Evolutionary conservation across 2,329 filamentous ascomycete genomes (phyloP).

Genomic region (Colletotrichum cordylinicola): DNA sequence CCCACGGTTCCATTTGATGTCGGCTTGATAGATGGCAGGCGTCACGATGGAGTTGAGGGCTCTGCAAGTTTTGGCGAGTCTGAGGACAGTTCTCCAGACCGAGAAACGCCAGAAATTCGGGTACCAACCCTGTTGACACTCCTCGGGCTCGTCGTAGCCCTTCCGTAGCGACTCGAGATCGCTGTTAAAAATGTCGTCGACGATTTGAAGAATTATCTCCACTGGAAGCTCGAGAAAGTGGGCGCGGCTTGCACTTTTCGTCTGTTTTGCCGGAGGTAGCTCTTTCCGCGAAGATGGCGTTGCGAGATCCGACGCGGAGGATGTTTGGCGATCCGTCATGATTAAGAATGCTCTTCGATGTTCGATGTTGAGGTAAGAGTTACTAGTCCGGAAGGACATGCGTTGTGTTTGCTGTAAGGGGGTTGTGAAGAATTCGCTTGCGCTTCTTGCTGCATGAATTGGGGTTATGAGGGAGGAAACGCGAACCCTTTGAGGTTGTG

Average conservation of each 20-base stretch:
- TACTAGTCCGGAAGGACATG: not conserved
- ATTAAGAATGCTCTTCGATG: not conserved
- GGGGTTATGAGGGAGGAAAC: not conserved
- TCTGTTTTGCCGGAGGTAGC: not conserved
- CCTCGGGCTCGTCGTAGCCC: not conserved
- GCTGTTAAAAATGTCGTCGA: not conserved
- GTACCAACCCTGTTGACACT: not conserved
- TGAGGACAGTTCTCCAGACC: not conserved
- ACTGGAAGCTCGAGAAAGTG: not conserved
- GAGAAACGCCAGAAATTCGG: not conserved
- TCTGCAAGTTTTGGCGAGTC: not conserved
- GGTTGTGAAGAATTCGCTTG: not conserved
- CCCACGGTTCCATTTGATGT: not conserved
- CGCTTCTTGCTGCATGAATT: not conserved
- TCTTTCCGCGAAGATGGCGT: not conserved
- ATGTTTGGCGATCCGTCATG: not conserved
- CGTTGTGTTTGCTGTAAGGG: not conserved
- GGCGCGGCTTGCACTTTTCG: not conserved
- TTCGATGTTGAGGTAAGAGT: not conserved
- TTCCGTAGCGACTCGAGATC: accelerated
- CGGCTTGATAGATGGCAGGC: not conserved
- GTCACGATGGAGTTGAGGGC: not conserved
- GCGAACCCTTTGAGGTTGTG: not conserved
- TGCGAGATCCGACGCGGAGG: not conserved
- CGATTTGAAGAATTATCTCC: not conserved